These are phyloP conservation scores for Sporothrix phasma DNA, from an alignment of 2,329 filamentous ascomycete genomes.

Conservation along the genomic window DNA sequence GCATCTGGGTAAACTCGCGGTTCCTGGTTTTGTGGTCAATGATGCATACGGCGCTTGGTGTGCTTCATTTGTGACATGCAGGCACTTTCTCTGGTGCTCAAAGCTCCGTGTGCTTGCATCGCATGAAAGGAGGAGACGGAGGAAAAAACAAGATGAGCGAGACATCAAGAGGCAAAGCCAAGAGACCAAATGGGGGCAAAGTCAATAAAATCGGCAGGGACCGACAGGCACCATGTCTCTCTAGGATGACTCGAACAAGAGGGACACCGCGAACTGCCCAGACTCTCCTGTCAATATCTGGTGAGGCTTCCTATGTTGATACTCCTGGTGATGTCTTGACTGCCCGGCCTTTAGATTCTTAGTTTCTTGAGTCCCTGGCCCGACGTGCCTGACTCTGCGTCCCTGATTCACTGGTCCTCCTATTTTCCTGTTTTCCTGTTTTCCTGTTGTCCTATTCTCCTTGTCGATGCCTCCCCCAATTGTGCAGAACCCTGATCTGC, in stretches of 20 bases:
- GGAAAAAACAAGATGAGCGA: not conserved
- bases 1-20: not conserved
- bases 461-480: not conserved
- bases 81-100: not conserved
- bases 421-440: not conserved
- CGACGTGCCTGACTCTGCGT: not conserved
- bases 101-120: not conserved
- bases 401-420: not conserved
- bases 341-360: not conserved
- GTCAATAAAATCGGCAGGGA: not conserved
- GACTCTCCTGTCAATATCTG: not conserved
- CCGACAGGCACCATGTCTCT: not conserved
- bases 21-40: too few species aligned
- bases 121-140: not conserved
- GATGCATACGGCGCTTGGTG: not conserved
- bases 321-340: not conserved
- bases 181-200: too few species aligned
- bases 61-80: not conserved
- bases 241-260: not conserved
- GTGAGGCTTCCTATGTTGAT: not conserved
- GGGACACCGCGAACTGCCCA: not conserved
- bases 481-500: not conserved
- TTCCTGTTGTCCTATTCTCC: not conserved
- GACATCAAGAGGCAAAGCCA: not conserved
- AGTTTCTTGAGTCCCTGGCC: not conserved